These are phyloP conservation scores for Lavandula angustifolia DNA, from an alignment of 257 asterid species.

Conservation along the genomic window DNA sequence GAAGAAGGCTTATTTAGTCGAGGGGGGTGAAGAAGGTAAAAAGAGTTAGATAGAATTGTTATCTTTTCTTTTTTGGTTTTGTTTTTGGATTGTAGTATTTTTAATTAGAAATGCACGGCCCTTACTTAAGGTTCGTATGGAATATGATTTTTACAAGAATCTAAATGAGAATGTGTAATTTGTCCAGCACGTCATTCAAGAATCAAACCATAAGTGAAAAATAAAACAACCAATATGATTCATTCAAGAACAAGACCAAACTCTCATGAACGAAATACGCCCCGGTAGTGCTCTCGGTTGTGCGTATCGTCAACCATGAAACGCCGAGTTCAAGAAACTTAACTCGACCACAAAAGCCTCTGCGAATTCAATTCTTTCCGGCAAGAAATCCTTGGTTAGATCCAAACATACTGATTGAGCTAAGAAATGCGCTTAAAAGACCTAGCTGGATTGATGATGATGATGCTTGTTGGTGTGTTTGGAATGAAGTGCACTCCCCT, in stretches of 20 bases:
- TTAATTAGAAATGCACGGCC: not conserved
- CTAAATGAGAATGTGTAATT: not conserved
- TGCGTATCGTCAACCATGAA: constrained; percentile 40
- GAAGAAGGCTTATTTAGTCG: constrained; percentile 78
- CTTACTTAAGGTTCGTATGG: too few species aligned
- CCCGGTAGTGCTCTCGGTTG: too few species aligned
- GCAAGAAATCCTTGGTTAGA: constrained; percentile 66
- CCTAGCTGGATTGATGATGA: constrained; percentile 48
- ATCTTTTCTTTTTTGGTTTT: not conserved
- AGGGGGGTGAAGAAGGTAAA: constrained; percentile 79
- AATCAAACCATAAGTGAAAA: constrained; percentile 47
- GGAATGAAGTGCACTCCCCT: constrained; percentile 63
- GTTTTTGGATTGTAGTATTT: constrained; percentile 21
- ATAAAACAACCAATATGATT: constrained; percentile 4
- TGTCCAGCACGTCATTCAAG: constrained; percentile 39
- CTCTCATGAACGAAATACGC: too few species aligned
- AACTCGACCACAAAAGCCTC: constrained; percentile 63
- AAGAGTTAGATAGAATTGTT: constrained; percentile 38
- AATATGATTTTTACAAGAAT: constrained; percentile 30
- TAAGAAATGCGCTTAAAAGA: constrained; percentile 33
- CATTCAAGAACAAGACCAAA: constrained; percentile 49
- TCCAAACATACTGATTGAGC: constrained; percentile 42
- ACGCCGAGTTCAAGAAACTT: constrained; percentile 59
- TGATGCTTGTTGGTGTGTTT: constrained; percentile 57
- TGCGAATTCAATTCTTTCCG: constrained; percentile 39